Percentiles rank a stretch among this genome's conserved stretches.
phyloP scores from a whole-genome alignment of 1,139 yeast genomes.

The Chernovozyma aurita region DNA sequence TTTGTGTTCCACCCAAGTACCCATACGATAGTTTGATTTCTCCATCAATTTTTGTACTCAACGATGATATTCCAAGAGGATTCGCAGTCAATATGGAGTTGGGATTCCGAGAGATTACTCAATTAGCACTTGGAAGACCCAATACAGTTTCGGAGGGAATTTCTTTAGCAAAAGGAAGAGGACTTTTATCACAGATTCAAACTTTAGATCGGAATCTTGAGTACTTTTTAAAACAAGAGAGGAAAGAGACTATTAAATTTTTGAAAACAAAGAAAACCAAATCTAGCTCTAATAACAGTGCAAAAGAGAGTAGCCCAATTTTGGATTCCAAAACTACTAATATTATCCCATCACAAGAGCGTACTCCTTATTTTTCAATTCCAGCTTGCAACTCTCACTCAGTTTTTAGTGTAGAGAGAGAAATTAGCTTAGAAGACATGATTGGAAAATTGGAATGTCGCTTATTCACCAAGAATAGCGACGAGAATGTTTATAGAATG shows the following conservation, averaged over 20 bases:
- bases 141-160: conserved; percentile 19
- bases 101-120: conserved; percentile 50
- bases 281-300: conserved; percentile 1
- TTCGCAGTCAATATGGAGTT: conserved; percentile 60
- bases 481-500: conserved; percentile 4
- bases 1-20: conserved; percentile 53
- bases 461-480: conserved; percentile 4
- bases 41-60: conserved; percentile 51
- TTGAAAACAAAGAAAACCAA: conserved; percentile 17
- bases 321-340: neutral
- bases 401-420: neutral
- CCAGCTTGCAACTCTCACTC: neutral
- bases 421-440: conserved; percentile 1
- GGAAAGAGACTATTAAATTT: conserved; percentile 40
- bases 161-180: conserved; percentile 40
- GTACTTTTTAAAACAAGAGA: conserved; percentile 52
- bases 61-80: conserved; percentile 71
- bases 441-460: conserved; percentile 3
- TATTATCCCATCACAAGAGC: neutral
- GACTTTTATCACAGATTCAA: conserved; percentile 48
- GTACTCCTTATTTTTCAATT: neutral
- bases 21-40: conserved; percentile 35
- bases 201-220: conserved; percentile 60
- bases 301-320: neutral
- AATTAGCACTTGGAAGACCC: conserved; percentile 4